Conservation (phyloP, 176 grass and related monocot species). For the Secale cereale region DNA sequence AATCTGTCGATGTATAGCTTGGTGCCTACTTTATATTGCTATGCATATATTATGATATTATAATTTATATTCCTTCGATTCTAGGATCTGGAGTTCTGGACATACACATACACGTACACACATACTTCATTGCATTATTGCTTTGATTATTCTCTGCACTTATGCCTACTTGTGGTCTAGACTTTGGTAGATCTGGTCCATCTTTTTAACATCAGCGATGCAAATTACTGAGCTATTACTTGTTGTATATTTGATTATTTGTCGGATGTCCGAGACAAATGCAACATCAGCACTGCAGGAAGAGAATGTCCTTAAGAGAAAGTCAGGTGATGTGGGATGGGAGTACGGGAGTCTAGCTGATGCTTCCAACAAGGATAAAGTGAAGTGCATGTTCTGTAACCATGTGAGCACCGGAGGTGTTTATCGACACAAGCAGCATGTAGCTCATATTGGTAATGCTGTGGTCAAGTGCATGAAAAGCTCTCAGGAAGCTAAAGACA, state of each 20-base stretch:
- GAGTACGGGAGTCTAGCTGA: background rate
- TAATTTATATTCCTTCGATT: too few relatives aligned
- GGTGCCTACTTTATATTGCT: too few relatives aligned
- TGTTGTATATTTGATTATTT: background rate
- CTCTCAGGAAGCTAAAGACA: background rate
- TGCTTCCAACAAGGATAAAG: background rate
- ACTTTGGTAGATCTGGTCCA: background rate
- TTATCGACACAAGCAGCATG: background rate
- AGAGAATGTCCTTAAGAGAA: background rate
- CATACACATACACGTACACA: too few relatives aligned
- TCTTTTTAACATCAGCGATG: background rate
- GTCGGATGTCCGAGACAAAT: background rate
- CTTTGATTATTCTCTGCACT: too few relatives aligned
- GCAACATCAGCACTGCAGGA: too few relatives aligned
- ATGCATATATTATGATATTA: too few relatives aligned
- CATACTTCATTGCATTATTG: too few relatives aligned
- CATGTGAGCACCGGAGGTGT: background rate
- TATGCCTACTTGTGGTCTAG: too few relatives aligned
- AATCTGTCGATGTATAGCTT: too few relatives aligned
- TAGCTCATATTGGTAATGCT: background rate
- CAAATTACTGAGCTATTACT: background rate
- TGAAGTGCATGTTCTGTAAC: background rate
- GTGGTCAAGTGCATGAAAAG: background rate
- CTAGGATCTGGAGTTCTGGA: too few relatives aligned
- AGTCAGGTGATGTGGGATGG: background rate